Conservation (phyloP, 2,329 filamentous ascomycete genomes). For the Cercospora sp. region DNA sequence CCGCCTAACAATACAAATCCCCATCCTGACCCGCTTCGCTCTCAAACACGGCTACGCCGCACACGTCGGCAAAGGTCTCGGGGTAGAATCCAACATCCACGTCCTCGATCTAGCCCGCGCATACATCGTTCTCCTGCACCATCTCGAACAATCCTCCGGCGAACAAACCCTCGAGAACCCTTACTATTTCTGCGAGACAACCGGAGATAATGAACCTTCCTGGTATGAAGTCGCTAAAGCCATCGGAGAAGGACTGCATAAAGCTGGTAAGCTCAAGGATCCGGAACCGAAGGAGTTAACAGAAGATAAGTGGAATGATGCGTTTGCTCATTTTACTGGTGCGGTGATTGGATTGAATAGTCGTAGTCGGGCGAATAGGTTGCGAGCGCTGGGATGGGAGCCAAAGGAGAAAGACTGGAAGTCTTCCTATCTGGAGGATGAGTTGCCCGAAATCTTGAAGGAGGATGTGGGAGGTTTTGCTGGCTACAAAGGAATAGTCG, state of each 20-base stretch:
- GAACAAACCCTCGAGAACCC: constrained; percentile 45
- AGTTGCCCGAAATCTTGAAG: constrained; percentile 42
- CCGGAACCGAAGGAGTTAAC: constrained; percentile 41
- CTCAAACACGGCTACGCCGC: constrained; percentile 51
- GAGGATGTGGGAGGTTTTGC: constrained; percentile 33
- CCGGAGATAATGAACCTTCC: constrained; percentile 43
- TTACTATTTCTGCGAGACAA: constrained; percentile 53
- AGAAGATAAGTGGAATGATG: constrained; percentile 42
- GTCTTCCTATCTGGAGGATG: constrained; percentile 45
- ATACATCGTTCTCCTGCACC: constrained; percentile 50
- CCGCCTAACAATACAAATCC: constrained; percentile 51
- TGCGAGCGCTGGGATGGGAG: constrained; percentile 50
- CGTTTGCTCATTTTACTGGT: constrained; percentile 43
- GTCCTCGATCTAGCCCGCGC: constrained; percentile 51
- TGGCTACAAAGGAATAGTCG: constrained; percentile 24
- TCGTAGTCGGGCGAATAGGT: constrained; percentile 46
- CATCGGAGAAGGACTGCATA: constrained; percentile 43
- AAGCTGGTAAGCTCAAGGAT: constrained; percentile 43
- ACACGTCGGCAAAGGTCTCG: constrained; percentile 47
- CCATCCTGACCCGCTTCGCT: constrained; percentile 50
- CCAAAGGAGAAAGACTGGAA: constrained; percentile 47
- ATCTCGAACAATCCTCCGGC: constrained; percentile 42
- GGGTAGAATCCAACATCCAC: constrained; percentile 49
- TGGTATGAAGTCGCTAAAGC: constrained; percentile 45
- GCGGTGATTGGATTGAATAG: constrained; percentile 47